Evolutionary conservation across 257 asterid species (phyloP).

Genomic region (Petunia axillaris): DNA sequence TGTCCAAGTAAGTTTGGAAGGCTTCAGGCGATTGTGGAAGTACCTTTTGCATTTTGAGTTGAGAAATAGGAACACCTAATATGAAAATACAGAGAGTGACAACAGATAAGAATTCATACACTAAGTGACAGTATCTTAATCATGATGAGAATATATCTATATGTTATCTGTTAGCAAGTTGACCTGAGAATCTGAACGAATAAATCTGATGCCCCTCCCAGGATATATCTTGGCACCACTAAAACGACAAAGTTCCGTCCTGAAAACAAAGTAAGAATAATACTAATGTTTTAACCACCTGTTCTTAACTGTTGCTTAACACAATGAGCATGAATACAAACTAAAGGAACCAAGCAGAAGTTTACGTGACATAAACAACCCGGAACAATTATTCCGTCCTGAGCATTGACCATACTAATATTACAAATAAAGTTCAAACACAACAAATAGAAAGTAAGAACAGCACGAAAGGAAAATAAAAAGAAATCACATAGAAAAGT

Average conservation of each 20-base stretch:
- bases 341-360: not conserved
- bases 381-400: not conserved
- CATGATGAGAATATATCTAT: not conserved
- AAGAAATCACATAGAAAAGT: no score
- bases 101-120: not conserved
- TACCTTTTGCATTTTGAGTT: constrained; percentile 91
- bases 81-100: not conserved
- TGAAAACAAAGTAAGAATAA: constrained; percentile 31
- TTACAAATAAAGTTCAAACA: no score
- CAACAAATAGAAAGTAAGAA: no score
- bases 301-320: not conserved
- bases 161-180: no score
- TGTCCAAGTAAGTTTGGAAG: constrained; percentile 90
- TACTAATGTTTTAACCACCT: not conserved
- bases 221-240: constrained; percentile 88
- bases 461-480: no score
- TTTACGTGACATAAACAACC: not conserved
- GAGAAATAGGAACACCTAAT: constrained; percentile 75
- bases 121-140: not conserved
- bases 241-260: constrained; percentile 84
- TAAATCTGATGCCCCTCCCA: constrained; percentile 76
- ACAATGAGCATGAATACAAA: not conserved
- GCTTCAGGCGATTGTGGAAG: constrained; percentile 84
- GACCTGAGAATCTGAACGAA: constrained; percentile 80
- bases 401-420: no score